Conservation (phyloP, 1,284 basidiomycete species). For the Sporisorium exsertum region DNA sequence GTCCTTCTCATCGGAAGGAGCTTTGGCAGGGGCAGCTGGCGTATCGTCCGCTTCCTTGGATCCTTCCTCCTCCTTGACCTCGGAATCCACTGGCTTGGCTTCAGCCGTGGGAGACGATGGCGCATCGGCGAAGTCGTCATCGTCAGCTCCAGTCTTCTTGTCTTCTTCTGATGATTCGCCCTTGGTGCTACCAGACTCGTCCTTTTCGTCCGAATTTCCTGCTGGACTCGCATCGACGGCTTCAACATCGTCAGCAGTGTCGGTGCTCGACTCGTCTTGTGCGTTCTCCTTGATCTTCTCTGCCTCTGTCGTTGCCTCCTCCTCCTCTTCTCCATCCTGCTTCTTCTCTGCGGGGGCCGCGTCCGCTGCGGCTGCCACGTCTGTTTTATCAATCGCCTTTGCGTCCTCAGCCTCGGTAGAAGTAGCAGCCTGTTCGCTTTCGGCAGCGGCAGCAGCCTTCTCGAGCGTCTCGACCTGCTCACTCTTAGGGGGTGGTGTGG, state of each 20-base stretch:
- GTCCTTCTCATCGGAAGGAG: neutral
- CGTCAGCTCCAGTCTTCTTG: constrained; percentile 19
- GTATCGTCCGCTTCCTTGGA: neutral
- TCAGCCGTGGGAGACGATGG: constrained; percentile 29
- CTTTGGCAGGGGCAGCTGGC: neutral
- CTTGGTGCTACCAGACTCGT: neutral
- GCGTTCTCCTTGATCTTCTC: constrained; percentile 40
- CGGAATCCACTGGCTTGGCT: constrained; percentile 8
- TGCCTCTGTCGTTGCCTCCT: constrained; percentile 35
- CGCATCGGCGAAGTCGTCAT: constrained; percentile 50
- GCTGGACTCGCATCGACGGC: neutral
- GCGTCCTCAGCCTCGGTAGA: neutral
- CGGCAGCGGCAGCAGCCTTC: constrained; percentile 35
- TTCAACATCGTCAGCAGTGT: neutral
- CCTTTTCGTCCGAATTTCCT: constrained; percentile 5
- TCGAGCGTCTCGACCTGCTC: constrained; percentile 35
- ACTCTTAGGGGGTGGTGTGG: constrained; percentile 17
- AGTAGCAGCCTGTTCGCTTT: constrained; percentile 2
- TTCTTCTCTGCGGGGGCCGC: constrained; percentile 9
- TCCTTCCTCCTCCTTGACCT: constrained; percentile 8
- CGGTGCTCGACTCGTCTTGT: constrained; percentile 14
- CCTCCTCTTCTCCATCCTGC: constrained; percentile 7
- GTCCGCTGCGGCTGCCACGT: neutral
- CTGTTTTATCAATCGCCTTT: neutral
- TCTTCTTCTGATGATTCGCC: constrained; percentile 10